A percentile compares a stretch with the other conserved stretches of the same genome.
phyloP scores from a whole-genome alignment of 768 basidiomycete species.

The Kwoniella shandongensis region DNA sequence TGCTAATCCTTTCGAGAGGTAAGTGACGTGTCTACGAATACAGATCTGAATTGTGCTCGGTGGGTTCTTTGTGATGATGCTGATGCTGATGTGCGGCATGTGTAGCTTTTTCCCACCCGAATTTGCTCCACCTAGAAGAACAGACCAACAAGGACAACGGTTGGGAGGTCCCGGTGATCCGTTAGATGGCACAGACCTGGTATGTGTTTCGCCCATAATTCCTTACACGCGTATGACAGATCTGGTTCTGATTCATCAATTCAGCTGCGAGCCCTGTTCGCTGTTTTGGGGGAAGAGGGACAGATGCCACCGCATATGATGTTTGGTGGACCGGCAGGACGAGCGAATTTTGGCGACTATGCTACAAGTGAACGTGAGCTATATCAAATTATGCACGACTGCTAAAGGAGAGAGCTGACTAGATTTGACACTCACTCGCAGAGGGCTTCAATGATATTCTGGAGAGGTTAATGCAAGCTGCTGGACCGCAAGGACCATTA shows the following conservation, averaged over 20 bases:
- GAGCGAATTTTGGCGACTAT: conserved; percentile 75
- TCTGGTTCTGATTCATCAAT: too few relatives aligned
- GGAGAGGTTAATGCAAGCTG: conserved; percentile 66
- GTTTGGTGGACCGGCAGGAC: conserved; percentile 26
- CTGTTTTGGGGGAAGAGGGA: conserved; percentile 29
- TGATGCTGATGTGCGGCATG: neutral
- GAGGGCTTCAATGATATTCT: conserved; percentile 79
- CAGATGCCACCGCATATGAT: conserved; percentile 19
- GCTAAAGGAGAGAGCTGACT: neutral
- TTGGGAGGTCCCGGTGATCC: conserved; percentile 17
- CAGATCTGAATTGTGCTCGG: neutral
- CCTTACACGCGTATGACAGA: too few relatives aligned
- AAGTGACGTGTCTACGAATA: conserved; percentile 4
- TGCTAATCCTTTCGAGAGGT: conserved; percentile 23
- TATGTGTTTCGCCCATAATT: conserved; percentile 1
- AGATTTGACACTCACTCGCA: conserved; percentile 55
- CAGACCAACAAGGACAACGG: conserved; percentile 7
- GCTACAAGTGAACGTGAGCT: conserved; percentile 78
- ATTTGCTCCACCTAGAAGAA: conserved; percentile 6
- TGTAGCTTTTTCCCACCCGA: conserved; percentile 26
- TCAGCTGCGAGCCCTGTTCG: conserved; percentile 35
- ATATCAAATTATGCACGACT: neutral
- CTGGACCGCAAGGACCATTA: conserved; percentile 64
- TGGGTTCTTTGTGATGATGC: too few relatives aligned
- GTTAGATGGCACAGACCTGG: conserved; percentile 20